Conservation (phyloP, 2,329 filamentous ascomycete genomes). For the Dichotomopilus funicola region DNA sequence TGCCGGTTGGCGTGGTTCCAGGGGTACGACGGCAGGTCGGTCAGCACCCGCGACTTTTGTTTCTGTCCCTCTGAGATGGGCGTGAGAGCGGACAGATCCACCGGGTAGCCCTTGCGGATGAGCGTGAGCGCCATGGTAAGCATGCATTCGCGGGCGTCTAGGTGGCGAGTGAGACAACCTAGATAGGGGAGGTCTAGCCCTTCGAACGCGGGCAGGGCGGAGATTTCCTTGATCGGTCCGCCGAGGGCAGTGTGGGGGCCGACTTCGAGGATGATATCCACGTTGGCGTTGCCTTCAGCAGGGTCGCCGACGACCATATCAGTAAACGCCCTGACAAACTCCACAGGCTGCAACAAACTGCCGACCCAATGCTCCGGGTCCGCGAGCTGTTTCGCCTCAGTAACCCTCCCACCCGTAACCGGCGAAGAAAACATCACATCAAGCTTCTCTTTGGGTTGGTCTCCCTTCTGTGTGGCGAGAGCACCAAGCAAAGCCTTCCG, state of each 20-base stretch:
- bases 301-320: slow-evolving; percentile 15
- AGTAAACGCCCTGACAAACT: too few species aligned
- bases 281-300: slow-evolving; percentile 18
- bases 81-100: not conserved
- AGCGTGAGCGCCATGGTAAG: slow-evolving; percentile 7
- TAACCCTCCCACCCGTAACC: too few species aligned
- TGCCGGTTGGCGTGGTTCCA: slow-evolving; percentile 35
- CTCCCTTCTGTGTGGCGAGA: too few species aligned
- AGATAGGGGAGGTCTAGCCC: slow-evolving; percentile 21
- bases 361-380: too few species aligned
- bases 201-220: slow-evolving; percentile 19
- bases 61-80: slow-evolving; percentile 5
- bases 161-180: slow-evolving; percentile 14
- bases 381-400: too few species aligned
- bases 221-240: slow-evolving; percentile 26
- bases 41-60: slow-evolving; percentile 16
- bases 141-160: slow-evolving; percentile 19
- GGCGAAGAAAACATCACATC: too few species aligned
- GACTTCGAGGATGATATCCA: slow-evolving; percentile 26
- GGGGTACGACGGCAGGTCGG: slow-evolving; percentile 35
- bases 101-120: not conserved
- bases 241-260: slow-evolving; percentile 28
- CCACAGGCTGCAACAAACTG: too few species aligned
- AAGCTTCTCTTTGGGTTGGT: too few species aligned
- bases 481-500: too few species aligned